These are phyloP conservation scores for Fistulina hepatica DNA, from an alignment of 1,284 basidiomycete species.

Conservation along the genomic window DNA sequence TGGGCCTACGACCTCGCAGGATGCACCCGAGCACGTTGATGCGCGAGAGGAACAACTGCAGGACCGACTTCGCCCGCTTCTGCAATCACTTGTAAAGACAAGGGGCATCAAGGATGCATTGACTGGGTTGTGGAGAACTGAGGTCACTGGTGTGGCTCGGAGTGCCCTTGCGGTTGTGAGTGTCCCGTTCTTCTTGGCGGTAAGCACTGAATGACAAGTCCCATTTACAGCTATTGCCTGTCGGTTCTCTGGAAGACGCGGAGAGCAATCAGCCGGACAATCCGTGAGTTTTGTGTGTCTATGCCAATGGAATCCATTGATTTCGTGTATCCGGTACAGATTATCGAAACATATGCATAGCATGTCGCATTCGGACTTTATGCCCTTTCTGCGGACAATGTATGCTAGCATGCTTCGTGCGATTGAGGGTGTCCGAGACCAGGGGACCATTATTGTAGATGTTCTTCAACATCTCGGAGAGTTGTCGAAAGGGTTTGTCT, in stretches of 20 bases:
- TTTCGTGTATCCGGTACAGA: constrained; percentile 16
- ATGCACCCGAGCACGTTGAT: constrained; percentile 6
- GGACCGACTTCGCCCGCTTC: constrained; percentile 57
- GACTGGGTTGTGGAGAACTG: constrained; percentile 66
- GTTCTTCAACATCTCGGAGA: constrained; percentile 32
- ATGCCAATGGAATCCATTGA: not conserved
- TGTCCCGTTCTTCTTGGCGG: constrained; percentile 12
- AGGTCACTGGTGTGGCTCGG: constrained; percentile 57
- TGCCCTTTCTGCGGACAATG: constrained; percentile 49
- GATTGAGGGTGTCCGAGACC: constrained; percentile 61
- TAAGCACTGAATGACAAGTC: not conserved
- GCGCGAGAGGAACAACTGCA: constrained; percentile 30
- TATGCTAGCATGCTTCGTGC: constrained; percentile 59
- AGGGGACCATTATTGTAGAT: constrained; percentile 51
- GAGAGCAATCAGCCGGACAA: constrained; percentile 2
- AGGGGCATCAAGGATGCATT: constrained; percentile 57
- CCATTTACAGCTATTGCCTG: not conserved
- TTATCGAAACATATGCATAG: constrained; percentile 51
- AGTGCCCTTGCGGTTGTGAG: constrained; percentile 49
- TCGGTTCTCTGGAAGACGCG: not conserved
- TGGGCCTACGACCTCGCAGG: constrained; percentile 21
- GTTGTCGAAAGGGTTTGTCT: constrained; percentile 28
- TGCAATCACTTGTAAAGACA: constrained; percentile 70
- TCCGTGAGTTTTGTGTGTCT: not conserved
- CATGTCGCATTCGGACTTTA: constrained; percentile 64